A percentile compares a stretch with the other conserved stretches of the same genome.
Evolutionary conservation across 768 basidiomycete species (phyloP).

Genomic region (Mrakia hoshinonis): DNA sequence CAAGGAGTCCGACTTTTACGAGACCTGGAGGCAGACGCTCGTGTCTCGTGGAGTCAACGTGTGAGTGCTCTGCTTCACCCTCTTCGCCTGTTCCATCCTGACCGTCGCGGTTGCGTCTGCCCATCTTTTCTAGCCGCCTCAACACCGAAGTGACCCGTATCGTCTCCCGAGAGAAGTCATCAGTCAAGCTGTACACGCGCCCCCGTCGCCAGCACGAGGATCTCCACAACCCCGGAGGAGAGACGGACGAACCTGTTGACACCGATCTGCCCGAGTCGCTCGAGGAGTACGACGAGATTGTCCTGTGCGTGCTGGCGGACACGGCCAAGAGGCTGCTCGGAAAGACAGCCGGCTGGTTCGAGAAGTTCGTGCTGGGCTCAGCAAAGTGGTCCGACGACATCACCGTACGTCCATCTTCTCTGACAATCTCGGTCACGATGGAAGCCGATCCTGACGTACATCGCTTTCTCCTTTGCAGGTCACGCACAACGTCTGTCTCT

Average conservation of each 20-base stretch:
- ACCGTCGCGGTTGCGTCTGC: background rate
- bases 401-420: conserved; percentile 42
- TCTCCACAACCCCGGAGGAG: conserved; percentile 40
- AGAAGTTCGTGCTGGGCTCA: conserved; percentile 44
- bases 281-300: conserved; percentile 46
- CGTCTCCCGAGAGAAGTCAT: conserved; percentile 42
- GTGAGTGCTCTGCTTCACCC: conserved; percentile 21
- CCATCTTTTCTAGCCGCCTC: background rate
- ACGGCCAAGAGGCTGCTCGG: conserved; percentile 46
- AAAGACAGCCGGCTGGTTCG: conserved; percentile 42
- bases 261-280: conserved; percentile 37
- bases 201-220: conserved; percentile 38
- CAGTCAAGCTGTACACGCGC: conserved; percentile 39
- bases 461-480: no score
- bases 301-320: conserved; percentile 47
- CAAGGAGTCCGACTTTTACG: conserved; percentile 42
- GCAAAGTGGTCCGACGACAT: conserved; percentile 47
- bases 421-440: no score
- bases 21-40: conserved; percentile 40
- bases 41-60: conserved; percentile 42
- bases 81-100: background rate
- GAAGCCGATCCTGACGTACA: no score
- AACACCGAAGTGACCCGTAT: conserved; percentile 31
- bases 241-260: conserved; percentile 34
- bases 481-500: background rate